These are phyloP conservation scores for Ormosia emarginata DNA, from an alignment of 306 rosid genomes.

Conservation along the genomic window DNA sequence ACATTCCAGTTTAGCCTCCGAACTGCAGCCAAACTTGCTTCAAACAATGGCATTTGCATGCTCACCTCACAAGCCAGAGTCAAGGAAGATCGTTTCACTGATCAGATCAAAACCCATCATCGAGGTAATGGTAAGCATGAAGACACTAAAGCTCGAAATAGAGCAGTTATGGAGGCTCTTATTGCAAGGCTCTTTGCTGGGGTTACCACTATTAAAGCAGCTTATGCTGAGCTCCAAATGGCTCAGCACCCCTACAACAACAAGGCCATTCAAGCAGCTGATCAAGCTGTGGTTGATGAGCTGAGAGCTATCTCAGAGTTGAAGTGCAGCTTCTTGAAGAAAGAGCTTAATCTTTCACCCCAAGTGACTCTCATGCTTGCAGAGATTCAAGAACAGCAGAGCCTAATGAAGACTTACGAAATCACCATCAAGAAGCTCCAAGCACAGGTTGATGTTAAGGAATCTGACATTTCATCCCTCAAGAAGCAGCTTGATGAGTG, in stretches of 20 bases:
- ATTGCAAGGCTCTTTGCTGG: slow-evolving; percentile 84
- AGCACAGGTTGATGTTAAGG: slow-evolving; percentile 44
- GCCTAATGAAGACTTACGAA: slow-evolving; percentile 74
- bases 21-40: slow-evolving; percentile 51
- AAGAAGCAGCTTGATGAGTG: slow-evolving; percentile 39
- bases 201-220: slow-evolving; percentile 80
- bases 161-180: slow-evolving; percentile 80
- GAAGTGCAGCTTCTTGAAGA: slow-evolving; percentile 62
- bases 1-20: slow-evolving; percentile 61
- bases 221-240: slow-evolving; percentile 93
- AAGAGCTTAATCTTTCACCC: slow-evolving; percentile 78
- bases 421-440: slow-evolving; percentile 68
- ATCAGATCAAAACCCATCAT: slow-evolving; percentile 24
- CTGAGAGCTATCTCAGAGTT: slow-evolving; percentile 68
- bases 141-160: slow-evolving; percentile 40
- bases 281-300: slow-evolving; percentile 80
- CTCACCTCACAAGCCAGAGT: slow-evolving; percentile 44
- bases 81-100: slow-evolving; percentile 42
- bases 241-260: slow-evolving; percentile 86
- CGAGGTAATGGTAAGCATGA: slow-evolving; percentile 12
- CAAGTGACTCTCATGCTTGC: slow-evolving; percentile 87
- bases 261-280: slow-evolving; percentile 70
- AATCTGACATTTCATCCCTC: slow-evolving; percentile 15
- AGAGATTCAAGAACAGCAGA: slow-evolving; percentile 94
- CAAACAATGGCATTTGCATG: slow-evolving; percentile 77